Conservation (phyloP, 2,329 filamentous ascomycete species). For the Fusarium scirpi region DNA sequence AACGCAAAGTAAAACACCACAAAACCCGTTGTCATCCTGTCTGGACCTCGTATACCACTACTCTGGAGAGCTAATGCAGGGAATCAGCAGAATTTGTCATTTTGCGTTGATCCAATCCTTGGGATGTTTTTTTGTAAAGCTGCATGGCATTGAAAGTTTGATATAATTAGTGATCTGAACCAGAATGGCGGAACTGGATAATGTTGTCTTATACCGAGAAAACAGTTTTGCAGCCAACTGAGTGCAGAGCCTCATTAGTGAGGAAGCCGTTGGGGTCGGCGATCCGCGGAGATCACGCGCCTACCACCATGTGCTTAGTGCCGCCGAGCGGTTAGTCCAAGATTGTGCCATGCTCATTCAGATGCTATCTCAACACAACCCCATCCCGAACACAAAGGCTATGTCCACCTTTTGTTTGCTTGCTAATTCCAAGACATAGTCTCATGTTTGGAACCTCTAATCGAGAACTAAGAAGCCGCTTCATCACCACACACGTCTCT, state of each 20-base stretch:
- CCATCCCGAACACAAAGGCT: slow-evolving; percentile 2
- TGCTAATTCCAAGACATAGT: not conserved
- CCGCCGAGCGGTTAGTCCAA: not conserved
- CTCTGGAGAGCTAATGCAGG: slow-evolving; percentile 11
- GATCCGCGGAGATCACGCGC: slow-evolving; percentile 1
- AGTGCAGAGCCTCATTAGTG: not conserved
- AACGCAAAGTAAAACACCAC: slow-evolving; percentile 1
- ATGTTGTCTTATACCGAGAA: not conserved
- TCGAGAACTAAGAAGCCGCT: not conserved
- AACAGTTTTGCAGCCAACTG: not conserved
- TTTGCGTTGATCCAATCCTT: fast-evolving
- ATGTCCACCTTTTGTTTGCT: not conserved
- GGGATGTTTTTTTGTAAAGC: fast-evolving
- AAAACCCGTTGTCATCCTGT: slow-evolving; percentile 7
- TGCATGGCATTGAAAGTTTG: not conserved
- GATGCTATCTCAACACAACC: not conserved
- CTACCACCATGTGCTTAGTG: not conserved
- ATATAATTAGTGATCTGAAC: not conserved
- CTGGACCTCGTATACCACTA: slow-evolving; percentile 10
- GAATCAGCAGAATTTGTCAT: not conserved
- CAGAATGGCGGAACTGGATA: not conserved
- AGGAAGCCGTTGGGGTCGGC: not conserved
- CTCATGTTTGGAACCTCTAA: not conserved
- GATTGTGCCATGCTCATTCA: not conserved
- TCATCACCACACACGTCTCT: not conserved